Conservation (phyloP, 257 asterid species). For the Solanum dulcamara region DNA sequence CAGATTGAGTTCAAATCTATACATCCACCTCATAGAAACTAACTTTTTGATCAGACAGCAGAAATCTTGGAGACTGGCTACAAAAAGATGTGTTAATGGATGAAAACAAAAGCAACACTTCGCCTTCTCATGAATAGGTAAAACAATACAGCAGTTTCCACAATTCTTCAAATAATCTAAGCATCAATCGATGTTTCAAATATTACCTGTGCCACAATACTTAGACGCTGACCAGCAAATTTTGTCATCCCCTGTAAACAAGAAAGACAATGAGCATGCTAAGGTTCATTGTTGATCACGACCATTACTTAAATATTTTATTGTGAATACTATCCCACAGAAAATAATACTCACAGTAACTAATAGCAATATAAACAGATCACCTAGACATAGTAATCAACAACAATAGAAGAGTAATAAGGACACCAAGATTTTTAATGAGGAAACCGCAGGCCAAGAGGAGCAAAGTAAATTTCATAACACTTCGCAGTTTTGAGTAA, state of each 20-base stretch:
- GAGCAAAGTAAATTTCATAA: neutral
- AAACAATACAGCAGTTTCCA: neutral
- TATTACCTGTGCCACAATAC: conserved; percentile 13
- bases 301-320: neutral
- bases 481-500: neutral
- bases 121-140: neutral
- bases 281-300: neutral
- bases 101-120: neutral
- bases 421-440: neutral
- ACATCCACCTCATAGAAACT: neutral
- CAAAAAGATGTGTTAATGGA: neutral
- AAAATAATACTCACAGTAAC: neutral
- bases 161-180: neutral
- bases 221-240: conserved; percentile 1
- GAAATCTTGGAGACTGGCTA: neutral
- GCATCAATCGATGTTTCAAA: neutral
- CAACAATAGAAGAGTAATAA: neutral
- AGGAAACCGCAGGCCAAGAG: neutral
- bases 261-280: neutral
- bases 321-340: neutral
- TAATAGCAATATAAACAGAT: no score
- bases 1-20: neutral
- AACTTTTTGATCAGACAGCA: neutral
- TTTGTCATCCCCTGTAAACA: conserved; percentile 7
- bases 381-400: neutral